Evolutionary conservation across 805 yeast genomes (phyloP).

Genomic region (Ogataea ramenticola): DNA sequence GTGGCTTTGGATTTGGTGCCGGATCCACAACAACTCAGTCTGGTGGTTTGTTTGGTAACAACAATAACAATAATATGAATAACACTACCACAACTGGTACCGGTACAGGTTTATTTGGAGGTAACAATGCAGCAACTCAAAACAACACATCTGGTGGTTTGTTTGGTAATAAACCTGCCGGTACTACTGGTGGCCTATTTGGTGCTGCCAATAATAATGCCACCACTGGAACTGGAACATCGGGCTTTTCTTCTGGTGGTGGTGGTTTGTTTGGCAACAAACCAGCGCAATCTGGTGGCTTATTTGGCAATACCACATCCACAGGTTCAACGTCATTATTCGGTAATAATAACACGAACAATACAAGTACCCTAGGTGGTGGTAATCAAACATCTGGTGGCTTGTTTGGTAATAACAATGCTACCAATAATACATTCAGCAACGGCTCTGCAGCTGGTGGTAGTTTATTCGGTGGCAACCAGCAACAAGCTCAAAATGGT

Average conservation of each 20-base stretch:
- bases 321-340: background rate
- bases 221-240: slow-evolving; percentile 1
- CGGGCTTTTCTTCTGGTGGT: background rate
- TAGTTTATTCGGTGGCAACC: slow-evolving; percentile 22
- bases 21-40: slow-evolving; percentile 9
- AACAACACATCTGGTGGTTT: slow-evolving; percentile 32
- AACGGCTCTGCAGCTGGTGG: slow-evolving; percentile 14
- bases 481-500: slow-evolving; percentile 5
- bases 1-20: slow-evolving; percentile 18
- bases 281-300: slow-evolving; percentile 16
- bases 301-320: slow-evolving; percentile 24
- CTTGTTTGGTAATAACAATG: slow-evolving; percentile 24
- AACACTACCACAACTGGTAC: background rate
- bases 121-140: background rate
- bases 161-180: slow-evolving; percentile 29
- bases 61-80: no score
- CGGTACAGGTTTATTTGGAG: background rate
- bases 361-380: slow-evolving; percentile 2
- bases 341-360: slow-evolving; percentile 4
- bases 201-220: slow-evolving; percentile 3
- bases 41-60: slow-evolving; percentile 36
- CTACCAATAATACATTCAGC: slow-evolving; percentile 8
- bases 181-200: slow-evolving; percentile 8
- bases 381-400: slow-evolving; percentile 19
- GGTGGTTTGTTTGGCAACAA: slow-evolving; percentile 34